Base-by-base conservation (phyloP, 192 early-diverging fungal genomes). In the Podila verticillata region DNA sequence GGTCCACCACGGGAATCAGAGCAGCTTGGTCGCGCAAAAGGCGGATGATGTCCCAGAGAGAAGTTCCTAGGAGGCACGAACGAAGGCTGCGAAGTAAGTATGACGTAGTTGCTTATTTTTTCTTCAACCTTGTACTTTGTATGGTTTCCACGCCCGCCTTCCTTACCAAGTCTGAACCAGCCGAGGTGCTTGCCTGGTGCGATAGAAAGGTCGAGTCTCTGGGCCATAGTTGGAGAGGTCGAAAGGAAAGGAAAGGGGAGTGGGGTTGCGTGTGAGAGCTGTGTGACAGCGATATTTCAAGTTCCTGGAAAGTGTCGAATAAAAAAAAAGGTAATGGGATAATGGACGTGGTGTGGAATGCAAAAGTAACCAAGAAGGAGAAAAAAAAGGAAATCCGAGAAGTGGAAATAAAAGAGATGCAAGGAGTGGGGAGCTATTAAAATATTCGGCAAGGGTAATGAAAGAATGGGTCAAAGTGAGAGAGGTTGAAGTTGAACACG, bases 21-120 rank as follows among this genome's bases (percentile, higher is more conserved):
- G 72, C 63, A 12, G 83, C 82, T 65, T 74, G 83, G 35, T 88
- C 86, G 8, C 86, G 79, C 20, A 93, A 65, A 28, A 86, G 82
- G 17, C 83, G 75, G 10, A 91, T 83, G 5, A 90, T 72, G 30
- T 90, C 89, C 81, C 90, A 91, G 6, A 93, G 61, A 1, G 91
- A 89, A 10, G 88, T 83, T 8, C 92, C 92, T 84, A 75, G 5
- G 34, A 9, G 49, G 19, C 20, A 31, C 35, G 2, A 39, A 68
- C 30, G 29, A 69, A 30, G 5, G 30, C 47, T 39, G 7, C 48
- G 35, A 34, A 31, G 34, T 31, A 57, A 26, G 64, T 8, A 39
- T 28, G 29, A 48, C 17, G 56, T 57, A 4, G 61, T 13, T 54
- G 35, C 39, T 20, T n/a, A 60, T 54, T 2, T n/a, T 61, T 29